phyloP scores from a whole-genome alignment of 208 protist genomes.

The Naegleria fowleri region DNA sequence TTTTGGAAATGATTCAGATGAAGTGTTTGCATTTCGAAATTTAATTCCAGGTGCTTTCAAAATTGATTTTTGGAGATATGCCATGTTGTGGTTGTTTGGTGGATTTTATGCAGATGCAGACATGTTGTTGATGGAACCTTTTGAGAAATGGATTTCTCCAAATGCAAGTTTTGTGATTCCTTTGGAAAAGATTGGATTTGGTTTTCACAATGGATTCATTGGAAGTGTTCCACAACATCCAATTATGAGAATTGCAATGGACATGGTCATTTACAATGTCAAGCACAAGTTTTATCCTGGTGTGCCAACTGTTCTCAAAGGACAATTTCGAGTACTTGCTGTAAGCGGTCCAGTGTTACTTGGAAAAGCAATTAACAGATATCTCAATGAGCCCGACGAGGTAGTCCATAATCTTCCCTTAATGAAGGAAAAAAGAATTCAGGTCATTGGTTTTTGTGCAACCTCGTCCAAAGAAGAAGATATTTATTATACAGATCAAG shows the following conservation, averaged over 20 bases:
- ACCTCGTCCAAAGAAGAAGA: no score
- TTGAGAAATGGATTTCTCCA: background rate
- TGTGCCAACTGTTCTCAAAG: background rate
- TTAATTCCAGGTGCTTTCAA: background rate
- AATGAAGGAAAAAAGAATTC: background rate
- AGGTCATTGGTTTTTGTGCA: background rate
- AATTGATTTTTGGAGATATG: conserved; percentile 2
- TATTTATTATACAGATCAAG: no score
- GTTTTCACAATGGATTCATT: background rate
- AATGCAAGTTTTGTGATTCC: background rate
- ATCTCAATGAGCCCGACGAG: background rate
- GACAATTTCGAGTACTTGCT: background rate
- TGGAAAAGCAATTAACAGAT: background rate
- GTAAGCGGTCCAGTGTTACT: background rate
- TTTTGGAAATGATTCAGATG: conserved; percentile 12
- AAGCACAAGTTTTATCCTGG: background rate
- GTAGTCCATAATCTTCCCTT: background rate
- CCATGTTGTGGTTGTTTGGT: background rate
- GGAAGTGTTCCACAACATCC: background rate
- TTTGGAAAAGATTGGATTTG: background rate
- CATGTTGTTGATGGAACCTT: background rate
- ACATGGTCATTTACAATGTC: conserved; percentile 1
- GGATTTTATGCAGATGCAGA: background rate
- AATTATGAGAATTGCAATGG: background rate
- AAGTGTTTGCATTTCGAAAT: background rate